Base-by-base conservation (phyloP, 1,139 yeast genomes). In the Hansenula anomala region DNA sequence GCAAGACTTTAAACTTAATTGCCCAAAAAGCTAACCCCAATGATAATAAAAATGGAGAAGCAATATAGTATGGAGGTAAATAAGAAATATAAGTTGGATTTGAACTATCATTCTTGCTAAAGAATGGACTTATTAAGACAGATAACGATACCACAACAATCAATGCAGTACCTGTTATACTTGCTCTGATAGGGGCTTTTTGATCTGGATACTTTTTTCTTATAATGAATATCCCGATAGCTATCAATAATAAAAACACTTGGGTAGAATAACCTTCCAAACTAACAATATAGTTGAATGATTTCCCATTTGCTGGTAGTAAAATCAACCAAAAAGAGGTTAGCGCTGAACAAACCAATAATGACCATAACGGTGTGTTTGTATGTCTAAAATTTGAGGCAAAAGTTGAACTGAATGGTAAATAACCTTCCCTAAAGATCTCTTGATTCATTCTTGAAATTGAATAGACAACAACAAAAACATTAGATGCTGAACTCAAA, bases 401-500 rank as follows among this genome's bases (percentile, higher is more conserved):
- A 71, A 78, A 64, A 28, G 61, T 51, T 24, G 51, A 55, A 2
- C 81, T 71, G 39, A 66, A 75, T 4, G 86, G 86, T 14, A 78
- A 55, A 43, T 67, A 75, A 0, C 85, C 85, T 49, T 78, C 85
- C 38, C 83, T 63, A 48, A 79, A 78, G 3, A 75, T 75, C 55
- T 78, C 85, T 51, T 79, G 85, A 47, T 76, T 76, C 60, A 76
- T 73, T 50, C 86, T 64, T 1, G 84, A 75, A 8, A 76, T 65
- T 4, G 80, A 69, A 52, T 78, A 80, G 9, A 77, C 56, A 1
- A 77, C 83, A 14, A 79, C 86, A 55, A 78, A 71, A 2, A 79
- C 73, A 48, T 80, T 80, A 0, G 85, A 81, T 2, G 76, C 79
- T 8, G 85, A 71, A 38, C 80, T 75, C 16, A 78, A 39, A 0